Base-by-base conservation (phyloP, 1,284 basidiomycete species). In the Cutaneotrichosporon sp. region DNA sequence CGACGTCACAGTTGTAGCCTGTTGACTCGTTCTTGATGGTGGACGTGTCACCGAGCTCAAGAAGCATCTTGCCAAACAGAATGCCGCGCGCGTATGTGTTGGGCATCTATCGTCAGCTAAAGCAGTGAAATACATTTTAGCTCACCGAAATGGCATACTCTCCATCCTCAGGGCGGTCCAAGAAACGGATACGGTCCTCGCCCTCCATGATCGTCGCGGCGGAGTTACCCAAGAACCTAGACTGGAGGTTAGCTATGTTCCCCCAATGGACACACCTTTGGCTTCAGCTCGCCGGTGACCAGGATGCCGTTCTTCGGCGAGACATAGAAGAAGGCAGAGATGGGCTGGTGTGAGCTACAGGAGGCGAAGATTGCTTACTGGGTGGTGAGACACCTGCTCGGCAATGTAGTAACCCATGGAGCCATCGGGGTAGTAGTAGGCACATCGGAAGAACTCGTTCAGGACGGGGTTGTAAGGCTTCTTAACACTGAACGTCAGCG, bases 401-500 rank as follows among this genome's bases (percentile, higher is more conserved):
- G 96, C 88, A 62, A 99, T 89, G 76, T 96, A 99, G 78, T 90
- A 97, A 0, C 91, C 96, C 60, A 87, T 84, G 12, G 90, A 86
- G 23, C 90, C 90, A 67, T 98, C 86, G 4, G 85, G 77, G 74
- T 98, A 99, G 73, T 90, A 85, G 73, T 97, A 99, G 54, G 86
- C 80, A 77, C 94, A 97, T 47, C 94, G 84, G 81, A 97, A 99
- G 78, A 96, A 94, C 73, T 99, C 94, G 52, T 96, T 94, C 10
- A 98, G 83, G 13, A 97, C 83, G 23, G 96, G 94, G 73, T 98
- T 99, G 76, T 97, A 97, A 83, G 94, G 94, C 78, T 98, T 98
- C 86, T 98, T 98, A 60, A 98, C 96, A 51, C 69, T 74, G 58
- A 15, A 3, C 5, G 30, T 49, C 21, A 41, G 21, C 35, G 12